Conservation (phyloP, 192 early-diverging fungal species). For the Phycomyces nitens region DNA sequence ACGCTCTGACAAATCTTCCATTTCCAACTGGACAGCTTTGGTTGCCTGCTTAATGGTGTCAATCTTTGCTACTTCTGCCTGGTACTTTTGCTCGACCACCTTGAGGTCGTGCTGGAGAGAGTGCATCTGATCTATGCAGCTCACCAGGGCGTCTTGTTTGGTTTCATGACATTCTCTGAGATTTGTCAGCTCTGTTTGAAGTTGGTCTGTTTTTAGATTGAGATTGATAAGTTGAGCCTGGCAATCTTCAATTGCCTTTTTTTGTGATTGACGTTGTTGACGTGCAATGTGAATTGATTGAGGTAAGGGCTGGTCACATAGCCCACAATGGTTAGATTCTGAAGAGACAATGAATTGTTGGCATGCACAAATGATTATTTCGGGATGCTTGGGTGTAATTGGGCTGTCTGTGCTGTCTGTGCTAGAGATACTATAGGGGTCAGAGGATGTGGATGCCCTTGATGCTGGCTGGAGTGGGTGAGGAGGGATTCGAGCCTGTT, state of each 20-base stretch:
- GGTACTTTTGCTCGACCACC: slow-evolving; percentile 61
- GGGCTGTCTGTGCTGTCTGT: not conserved
- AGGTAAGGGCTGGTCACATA: slow-evolving; percentile 10
- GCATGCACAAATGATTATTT: slow-evolving; percentile 4
- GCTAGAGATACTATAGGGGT: not conserved
- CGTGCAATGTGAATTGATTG: not conserved
- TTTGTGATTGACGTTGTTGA: not conserved
- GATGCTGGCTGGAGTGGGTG: not conserved
- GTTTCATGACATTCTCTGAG: not conserved
- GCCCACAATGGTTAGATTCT: slow-evolving; percentile 8
- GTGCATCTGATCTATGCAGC: not conserved
- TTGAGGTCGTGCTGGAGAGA: slow-evolving; percentile 57
- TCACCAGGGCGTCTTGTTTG: not conserved
- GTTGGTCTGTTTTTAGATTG: not conserved
- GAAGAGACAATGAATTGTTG: slow-evolving; percentile 6
- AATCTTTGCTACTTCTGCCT: slow-evolving; percentile 74
- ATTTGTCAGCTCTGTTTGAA: not conserved
- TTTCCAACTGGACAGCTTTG: slow-evolving; percentile 80
- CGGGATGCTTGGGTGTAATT: not conserved
- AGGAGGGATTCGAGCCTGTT: not conserved
- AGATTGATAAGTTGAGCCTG: no score
- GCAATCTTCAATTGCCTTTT: not conserved
- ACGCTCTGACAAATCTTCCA: slow-evolving; percentile 81
- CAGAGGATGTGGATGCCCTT: not conserved
- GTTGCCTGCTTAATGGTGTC: slow-evolving; percentile 82